Conservation (phyloP, 2,329 filamentous ascomycete genomes). For the Pseudocercospora macadamiae region DNA sequence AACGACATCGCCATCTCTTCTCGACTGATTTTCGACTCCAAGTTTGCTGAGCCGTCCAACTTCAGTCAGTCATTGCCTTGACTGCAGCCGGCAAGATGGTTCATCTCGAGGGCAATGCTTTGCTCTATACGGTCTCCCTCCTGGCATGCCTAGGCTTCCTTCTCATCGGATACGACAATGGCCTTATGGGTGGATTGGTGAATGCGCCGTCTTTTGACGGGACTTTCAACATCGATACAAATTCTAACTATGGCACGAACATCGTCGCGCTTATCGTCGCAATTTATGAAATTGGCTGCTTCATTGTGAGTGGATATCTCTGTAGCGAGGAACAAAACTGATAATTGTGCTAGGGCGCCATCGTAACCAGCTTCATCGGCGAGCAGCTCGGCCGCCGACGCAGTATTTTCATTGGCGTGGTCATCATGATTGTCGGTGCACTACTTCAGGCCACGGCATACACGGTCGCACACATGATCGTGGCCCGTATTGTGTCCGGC, state of each 20-base stretch:
- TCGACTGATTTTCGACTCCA: background rate
- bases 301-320: slow-evolving; percentile 32
- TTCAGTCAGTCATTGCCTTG: background rate
- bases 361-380: slow-evolving; percentile 45
- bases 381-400: slow-evolving; percentile 50
- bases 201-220: slow-evolving; percentile 45
- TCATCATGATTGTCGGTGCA: slow-evolving; percentile 50
- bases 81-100: slow-evolving; percentile 23
- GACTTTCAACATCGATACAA: slow-evolving; percentile 45
- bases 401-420: slow-evolving; percentile 47
- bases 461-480: slow-evolving; percentile 45
- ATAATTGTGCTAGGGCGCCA: slow-evolving; percentile 35
- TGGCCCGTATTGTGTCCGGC: slow-evolving; percentile 50
- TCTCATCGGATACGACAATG: slow-evolving; percentile 48
- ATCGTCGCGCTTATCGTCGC: slow-evolving; percentile 53
- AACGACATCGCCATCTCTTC: background rate
- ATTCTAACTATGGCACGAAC: slow-evolving; percentile 38
- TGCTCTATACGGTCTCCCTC: slow-evolving; percentile 49
- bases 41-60: background rate
- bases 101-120: slow-evolving; percentile 41
- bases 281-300: slow-evolving; percentile 48
- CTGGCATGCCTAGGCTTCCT: slow-evolving; percentile 54
- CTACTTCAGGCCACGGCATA: slow-evolving; percentile 48
- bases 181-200: slow-evolving; percentile 38
- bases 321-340: background rate